These are phyloP conservation scores for Canariomyces notabilis DNA, from an alignment of 2,329 filamentous ascomycete species.

Conservation along the genomic window DNA sequence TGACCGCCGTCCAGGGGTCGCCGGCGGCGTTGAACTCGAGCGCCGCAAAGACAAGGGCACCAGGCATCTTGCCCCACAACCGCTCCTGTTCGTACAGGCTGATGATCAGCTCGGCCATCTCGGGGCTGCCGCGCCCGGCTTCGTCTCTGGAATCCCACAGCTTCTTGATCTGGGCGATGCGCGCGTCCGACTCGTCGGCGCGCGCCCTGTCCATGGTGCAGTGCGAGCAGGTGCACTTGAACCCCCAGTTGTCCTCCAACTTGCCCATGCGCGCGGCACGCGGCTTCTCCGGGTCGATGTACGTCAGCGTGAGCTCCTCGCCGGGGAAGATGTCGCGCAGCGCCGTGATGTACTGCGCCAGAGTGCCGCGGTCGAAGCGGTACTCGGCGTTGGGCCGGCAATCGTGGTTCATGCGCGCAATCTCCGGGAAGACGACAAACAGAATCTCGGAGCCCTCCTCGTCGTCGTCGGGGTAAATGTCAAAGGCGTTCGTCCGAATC, in stretches of 20 bases:
- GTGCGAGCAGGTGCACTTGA: conserved; percentile 36
- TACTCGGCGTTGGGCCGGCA: conserved; percentile 43
- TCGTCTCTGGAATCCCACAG: conserved; percentile 29
- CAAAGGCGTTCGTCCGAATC: conserved; percentile 36
- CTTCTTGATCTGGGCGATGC: conserved; percentile 33
- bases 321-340: conserved; percentile 36
- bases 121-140: conserved; percentile 32
- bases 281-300: conserved; percentile 35
- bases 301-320: conserved; percentile 41
- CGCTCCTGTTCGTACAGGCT: conserved; percentile 38
- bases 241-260: conserved; percentile 36
- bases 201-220: conserved; percentile 31
- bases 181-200: conserved; percentile 33
- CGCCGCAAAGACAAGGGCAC: conserved; percentile 36
- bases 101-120: conserved; percentile 37
- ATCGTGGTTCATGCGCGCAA: conserved; percentile 42
- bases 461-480: conserved; percentile 31
- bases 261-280: conserved; percentile 28
- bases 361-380: conserved; percentile 35
- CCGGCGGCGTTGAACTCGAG: conserved; percentile 37
- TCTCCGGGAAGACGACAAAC: conserved; percentile 37
- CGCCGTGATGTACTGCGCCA: conserved; percentile 37
- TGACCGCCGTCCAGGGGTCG: conserved; percentile 35
- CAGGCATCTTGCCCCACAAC: conserved; percentile 31
- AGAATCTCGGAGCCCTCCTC: conserved; percentile 29